Percentiles rank a stretch among this genome's conserved stretches.
phyloP scores from a whole-genome alignment of 108 stramenopile species.

The Epithemia pelagica region DNA sequence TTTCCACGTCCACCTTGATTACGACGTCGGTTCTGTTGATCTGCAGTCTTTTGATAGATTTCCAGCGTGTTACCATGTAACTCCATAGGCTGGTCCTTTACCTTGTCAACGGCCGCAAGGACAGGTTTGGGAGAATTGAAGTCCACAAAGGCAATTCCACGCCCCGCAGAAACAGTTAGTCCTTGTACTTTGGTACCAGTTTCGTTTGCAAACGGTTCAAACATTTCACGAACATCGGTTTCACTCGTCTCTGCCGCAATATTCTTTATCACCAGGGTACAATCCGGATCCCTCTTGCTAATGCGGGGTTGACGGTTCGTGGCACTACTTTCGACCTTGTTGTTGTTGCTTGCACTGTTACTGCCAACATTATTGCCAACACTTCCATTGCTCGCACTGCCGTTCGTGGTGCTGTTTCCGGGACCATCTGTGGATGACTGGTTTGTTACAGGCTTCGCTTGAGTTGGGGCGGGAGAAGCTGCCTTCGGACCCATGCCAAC shows the following conservation, averaged over 20 bases:
- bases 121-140: constrained; percentile 67
- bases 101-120: constrained; percentile 45
- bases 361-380: constrained; percentile 7
- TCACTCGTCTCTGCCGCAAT: constrained; percentile 64
- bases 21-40: constrained; percentile 25
- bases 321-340: neutral
- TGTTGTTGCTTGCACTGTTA: constrained; percentile 8
- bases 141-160: constrained; percentile 78
- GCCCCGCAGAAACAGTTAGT: constrained; percentile 56
- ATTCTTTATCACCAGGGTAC: constrained; percentile 78
- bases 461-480: neutral
- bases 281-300: constrained; percentile 60
- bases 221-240: constrained; percentile 59
- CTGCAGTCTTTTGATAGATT: constrained; percentile 49
- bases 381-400: neutral
- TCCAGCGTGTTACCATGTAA: constrained; percentile 37
- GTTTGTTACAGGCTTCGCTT: neutral
- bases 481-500: neutral
- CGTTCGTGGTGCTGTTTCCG: neutral
- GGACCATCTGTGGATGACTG: neutral
- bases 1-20: constrained; percentile 11
- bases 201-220: constrained; percentile 57
- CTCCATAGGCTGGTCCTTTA: constrained; percentile 25
- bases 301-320: constrained; percentile 6
- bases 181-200: constrained; percentile 60